Conservation (phyloP, 1,139 yeast species). For the Sugiyamaella neomexicana region DNA sequence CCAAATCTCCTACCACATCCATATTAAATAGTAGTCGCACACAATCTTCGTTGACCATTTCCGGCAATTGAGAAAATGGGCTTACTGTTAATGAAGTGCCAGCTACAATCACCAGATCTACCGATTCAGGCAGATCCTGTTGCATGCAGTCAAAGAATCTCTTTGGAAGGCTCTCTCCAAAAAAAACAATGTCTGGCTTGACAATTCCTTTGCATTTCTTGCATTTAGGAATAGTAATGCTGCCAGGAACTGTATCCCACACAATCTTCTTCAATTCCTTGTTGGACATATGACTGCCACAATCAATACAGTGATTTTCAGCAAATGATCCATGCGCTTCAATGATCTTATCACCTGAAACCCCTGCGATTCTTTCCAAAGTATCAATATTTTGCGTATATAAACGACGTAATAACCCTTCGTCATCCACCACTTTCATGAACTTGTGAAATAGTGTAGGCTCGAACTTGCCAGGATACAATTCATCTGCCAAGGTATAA, state of each 20-base stretch:
- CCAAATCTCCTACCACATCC: slow-evolving; percentile 70
- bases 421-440: slow-evolving; percentile 64
- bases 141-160: slow-evolving; percentile 60
- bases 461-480: slow-evolving; percentile 81
- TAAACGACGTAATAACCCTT: slow-evolving; percentile 60
- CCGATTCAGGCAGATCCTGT: slow-evolving; percentile 51
- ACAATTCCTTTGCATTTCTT: slow-evolving; percentile 54
- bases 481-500: slow-evolving; percentile 76
- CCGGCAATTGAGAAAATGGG: slow-evolving; percentile 85
- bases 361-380: slow-evolving; percentile 81
- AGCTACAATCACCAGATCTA: slow-evolving; percentile 82
- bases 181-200: slow-evolving; percentile 90
- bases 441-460: slow-evolving; percentile 83
- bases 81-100: slow-evolving; percentile 88
- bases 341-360: slow-evolving; percentile 59
- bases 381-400: slow-evolving; percentile 95
- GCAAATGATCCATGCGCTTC: slow-evolving; percentile 98
- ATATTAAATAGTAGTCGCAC: slow-evolving; percentile 68
- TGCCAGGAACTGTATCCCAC: slow-evolving; percentile 30
- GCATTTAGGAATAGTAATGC: slow-evolving; percentile 17
- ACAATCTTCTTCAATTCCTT: slow-evolving; percentile 52
- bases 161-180: slow-evolving; percentile 81
- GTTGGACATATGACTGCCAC: slow-evolving; percentile 56
- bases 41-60: slow-evolving; percentile 53
- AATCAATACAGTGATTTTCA: slow-evolving; percentile 74